A percentile compares a stretch with the other conserved stretches of the same genome.
Evolutionary conservation across 805 yeast genomes (phyloP).

Genomic region (Lachancea sp.): DNA sequence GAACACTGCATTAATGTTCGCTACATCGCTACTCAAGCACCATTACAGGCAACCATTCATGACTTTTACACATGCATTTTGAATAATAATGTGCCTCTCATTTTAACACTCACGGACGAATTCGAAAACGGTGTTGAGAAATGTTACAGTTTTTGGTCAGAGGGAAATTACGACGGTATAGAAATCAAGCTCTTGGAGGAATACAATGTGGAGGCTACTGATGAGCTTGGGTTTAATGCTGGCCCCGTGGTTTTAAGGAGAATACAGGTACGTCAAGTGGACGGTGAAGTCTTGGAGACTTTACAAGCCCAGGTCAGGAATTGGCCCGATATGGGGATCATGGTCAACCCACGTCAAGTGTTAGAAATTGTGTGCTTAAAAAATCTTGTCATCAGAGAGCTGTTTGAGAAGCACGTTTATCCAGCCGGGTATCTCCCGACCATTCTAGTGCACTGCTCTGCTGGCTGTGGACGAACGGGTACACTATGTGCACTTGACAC

Average conservation of each 20-base stretch:
- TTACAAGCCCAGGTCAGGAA: constrained; percentile 68
- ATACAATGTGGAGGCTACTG: constrained; percentile 6
- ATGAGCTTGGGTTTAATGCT: constrained; percentile 13
- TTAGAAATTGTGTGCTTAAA: constrained; percentile 47
- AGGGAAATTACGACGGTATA: constrained; percentile 43
- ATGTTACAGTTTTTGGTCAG: constrained; percentile 76
- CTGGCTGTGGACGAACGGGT: constrained; percentile 97
- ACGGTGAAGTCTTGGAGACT: constrained; percentile 37
- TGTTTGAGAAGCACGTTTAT: constrained; percentile 12
- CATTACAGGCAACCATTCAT: constrained; percentile 60
- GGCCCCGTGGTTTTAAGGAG: constrained; percentile 26
- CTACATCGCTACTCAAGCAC: constrained; percentile 90
- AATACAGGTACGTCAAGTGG: constrained; percentile 37
- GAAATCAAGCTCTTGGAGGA: constrained; percentile 25
- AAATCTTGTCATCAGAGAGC: constrained; percentile 34
- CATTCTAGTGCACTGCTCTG: constrained; percentile 82
- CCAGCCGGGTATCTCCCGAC: constrained; percentile 38
- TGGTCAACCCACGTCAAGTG: constrained; percentile 50
- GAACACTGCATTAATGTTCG: constrained; percentile 27
- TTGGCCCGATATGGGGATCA: constrained; percentile 81
- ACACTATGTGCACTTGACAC: constrained; percentile 73
- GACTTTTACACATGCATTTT: constrained; percentile 82
- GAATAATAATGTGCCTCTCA: constrained; percentile 55
- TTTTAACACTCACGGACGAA: constrained; percentile 71
- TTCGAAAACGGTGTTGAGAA: constrained; percentile 72